Evolutionary conservation across 345 rosid genomes (phyloP).

Genomic region (Murraya paniculata): DNA sequence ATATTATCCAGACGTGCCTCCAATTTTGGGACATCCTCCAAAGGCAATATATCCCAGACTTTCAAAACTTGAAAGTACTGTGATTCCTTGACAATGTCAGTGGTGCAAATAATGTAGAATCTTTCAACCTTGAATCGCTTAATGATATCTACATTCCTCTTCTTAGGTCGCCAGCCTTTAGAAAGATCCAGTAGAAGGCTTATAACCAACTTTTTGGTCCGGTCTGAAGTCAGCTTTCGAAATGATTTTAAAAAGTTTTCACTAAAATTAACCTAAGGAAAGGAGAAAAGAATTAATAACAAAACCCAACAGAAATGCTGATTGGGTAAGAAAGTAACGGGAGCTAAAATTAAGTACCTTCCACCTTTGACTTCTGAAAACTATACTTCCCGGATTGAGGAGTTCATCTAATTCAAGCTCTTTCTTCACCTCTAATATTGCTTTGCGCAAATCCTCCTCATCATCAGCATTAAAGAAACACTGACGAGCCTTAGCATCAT

Average conservation of each 20-base stretch:
- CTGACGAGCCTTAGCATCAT: constrained; percentile 37
- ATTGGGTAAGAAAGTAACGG: not conserved
- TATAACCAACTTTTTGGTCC: constrained; percentile 23
- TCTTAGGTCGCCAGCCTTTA: constrained; percentile 54
- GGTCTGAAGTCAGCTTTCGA: constrained; percentile 31
- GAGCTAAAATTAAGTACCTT: constrained; percentile 29
- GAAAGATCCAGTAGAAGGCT: constrained; percentile 34
- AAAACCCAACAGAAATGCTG: constrained; percentile 15
- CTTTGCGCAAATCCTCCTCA: constrained; percentile 34
- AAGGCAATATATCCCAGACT: constrained; percentile 53
- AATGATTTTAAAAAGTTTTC: constrained; percentile 51
- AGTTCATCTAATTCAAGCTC: constrained; percentile 42
- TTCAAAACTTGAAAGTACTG: constrained; percentile 41
- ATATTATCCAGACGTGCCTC: constrained; percentile 40
- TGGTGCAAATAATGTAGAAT: constrained; percentile 37
- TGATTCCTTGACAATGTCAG: constrained; percentile 36
- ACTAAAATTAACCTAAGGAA: constrained; percentile 44
- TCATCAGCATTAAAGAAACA: constrained; percentile 47
- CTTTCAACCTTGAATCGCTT: constrained; percentile 43
- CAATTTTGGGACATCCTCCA: constrained; percentile 34
- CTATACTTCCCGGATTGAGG: constrained; percentile 26
- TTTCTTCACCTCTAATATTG: constrained; percentile 33
- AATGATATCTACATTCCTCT: constrained; percentile 31
- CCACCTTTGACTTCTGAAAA: constrained; percentile 44
- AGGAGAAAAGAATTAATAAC: not conserved